Evolutionary conservation across 139 green algal genomes (phyloP), one percentile per base, ranked within the genome.

Genomic region (Nannochloris sp.): DNA sequence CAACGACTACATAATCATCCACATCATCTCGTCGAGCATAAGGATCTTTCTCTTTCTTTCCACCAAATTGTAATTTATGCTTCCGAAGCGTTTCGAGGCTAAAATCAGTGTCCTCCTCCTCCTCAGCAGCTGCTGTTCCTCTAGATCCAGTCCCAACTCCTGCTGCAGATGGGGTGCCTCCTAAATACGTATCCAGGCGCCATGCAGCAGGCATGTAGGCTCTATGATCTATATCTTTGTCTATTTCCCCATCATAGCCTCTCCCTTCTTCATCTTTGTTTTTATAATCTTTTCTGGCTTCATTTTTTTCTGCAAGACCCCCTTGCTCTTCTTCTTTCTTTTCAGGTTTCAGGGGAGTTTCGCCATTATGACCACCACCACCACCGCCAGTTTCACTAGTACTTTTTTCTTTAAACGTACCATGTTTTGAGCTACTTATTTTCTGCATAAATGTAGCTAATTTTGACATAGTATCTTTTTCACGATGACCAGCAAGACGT

Each of bases 1-100:
- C 88, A 46, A 74, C 55, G 39, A 92, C 88, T 44, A 88, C 73
- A 30, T 92, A 92, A 61, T 95, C 80, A 44, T 95, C 86, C 6
- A 84, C 64, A 65, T 86, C 79, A 4, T 90, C 79, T 15, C 60
- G 75, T 23, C 81, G 70, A 0, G 58, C 66, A 81, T 89, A 90
- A 38, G 58, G 66, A 55, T 85, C 85, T 46, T 65, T 59, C 23
- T 42, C 34, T 12, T 74, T 64, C 35, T 80, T 80, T 51, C 42
- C 42, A 51, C 30, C 60, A 67, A 84, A 84, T 12, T 46, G n/a
- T 13, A 86, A 71, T 48, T 38, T 76, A 67, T 86, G 81, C 56
- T 51, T 29, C 30, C 78, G 48, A 44, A 91, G 68, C 3, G 32
- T 33, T 12, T 54, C 68, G 61, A 93, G 58, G 13, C 73, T 72